Evolutionary conservation across 305 asterid genomes (phyloP).

Genomic region (Euphrasia arctica): DNA sequence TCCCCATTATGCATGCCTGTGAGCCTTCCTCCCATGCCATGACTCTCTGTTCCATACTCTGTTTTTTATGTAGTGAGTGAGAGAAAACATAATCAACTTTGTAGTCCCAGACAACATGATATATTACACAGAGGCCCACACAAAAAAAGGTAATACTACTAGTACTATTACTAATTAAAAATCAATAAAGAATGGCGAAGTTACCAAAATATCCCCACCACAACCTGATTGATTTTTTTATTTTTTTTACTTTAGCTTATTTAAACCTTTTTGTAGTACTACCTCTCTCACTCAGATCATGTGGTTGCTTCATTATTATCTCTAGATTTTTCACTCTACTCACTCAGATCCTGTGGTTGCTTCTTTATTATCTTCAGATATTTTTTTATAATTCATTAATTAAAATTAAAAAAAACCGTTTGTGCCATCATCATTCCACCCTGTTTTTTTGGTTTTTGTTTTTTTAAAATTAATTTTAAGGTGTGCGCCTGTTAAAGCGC

Average conservation of each 20-base stretch:
- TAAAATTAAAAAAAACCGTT: slow-evolving; percentile 3
- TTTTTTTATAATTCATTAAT: slow-evolving; percentile 14
- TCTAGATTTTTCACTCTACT: slow-evolving; percentile 16
- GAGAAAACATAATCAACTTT: slow-evolving; percentile 12
- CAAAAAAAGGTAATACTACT: background rate
- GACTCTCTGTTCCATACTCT: slow-evolving; percentile 19
- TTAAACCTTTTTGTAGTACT: background rate
- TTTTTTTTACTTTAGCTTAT: background rate
- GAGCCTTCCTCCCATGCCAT: slow-evolving; percentile 24
- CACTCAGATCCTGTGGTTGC: slow-evolving; percentile 31
- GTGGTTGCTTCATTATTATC: slow-evolving; percentile 30
- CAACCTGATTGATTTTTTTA: background rate
- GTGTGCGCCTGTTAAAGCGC: slow-evolving; percentile 53
- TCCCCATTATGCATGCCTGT: slow-evolving; percentile 63
- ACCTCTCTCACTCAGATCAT: slow-evolving; percentile 16
- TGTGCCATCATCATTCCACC: slow-evolving; percentile 44
- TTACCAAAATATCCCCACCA: slow-evolving; percentile 37
- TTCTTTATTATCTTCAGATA: slow-evolving; percentile 19
- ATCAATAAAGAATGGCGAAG: slow-evolving; percentile 26
- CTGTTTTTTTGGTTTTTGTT: slow-evolving; percentile 32
- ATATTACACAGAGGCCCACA: slow-evolving; percentile 32
- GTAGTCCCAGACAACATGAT: slow-evolving; percentile 16
- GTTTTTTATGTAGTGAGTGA: slow-evolving; percentile 24
- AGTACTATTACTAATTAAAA: slow-evolving; percentile 4
- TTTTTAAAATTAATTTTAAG: slow-evolving; percentile 28